Base-by-base conservation (phyloP, 2,329 filamentous ascomycete genomes). In the Monilinia vaccinii-corymbosi region DNA sequence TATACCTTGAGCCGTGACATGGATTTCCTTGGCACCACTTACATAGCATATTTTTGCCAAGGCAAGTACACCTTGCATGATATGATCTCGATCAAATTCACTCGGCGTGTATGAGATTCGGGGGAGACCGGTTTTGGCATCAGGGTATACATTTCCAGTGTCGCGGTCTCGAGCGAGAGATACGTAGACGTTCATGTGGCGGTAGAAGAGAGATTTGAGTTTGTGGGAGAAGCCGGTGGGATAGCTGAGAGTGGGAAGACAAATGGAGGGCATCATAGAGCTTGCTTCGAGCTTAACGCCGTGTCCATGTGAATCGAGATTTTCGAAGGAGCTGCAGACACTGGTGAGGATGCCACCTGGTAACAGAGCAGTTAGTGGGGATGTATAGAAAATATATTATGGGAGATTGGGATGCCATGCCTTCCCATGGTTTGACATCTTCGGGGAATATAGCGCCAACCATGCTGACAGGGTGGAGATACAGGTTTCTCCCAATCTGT, bases 271-370 rank as follows among this genome's bases (percentile, higher is more conserved):
- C 69, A 84, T 66, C 87, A 94, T 92, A 68, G 81, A 82, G 1
- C 83, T 83, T 11, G 85, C 79, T 76, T 97, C 91, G 32, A 97
- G 77, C 72, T 95, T 96, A 52, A 81, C 79, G 44, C 93, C 93
- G 68, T 97, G 90, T 60, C 91, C 90, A 46, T 85, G 78, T 7
- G 83, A 82, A 71, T 96, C 91, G 0, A 92, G 78, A 66, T 97
- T 87, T 65, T 95, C 88, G 66, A 92, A 90, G 58, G 88, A 84
- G 47, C 80, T 83, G 64, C 89, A 86, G 21, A 92, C 85, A 4
- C 84, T 82, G 0, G 92, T 97, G 61, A 97, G 82, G 66, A 92
- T 92, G 2, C 85, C 81, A 18, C 77, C 79, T 72, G 28, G 25
- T 51, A 10, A 7, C 25, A 21, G 1, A 38, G n/a, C 2, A 16